Evolutionary conservation across 108 stramenopile genomes (phyloP), one percentile per base, ranked within the genome.

Genomic region (Fistulifera solaris): DNA sequence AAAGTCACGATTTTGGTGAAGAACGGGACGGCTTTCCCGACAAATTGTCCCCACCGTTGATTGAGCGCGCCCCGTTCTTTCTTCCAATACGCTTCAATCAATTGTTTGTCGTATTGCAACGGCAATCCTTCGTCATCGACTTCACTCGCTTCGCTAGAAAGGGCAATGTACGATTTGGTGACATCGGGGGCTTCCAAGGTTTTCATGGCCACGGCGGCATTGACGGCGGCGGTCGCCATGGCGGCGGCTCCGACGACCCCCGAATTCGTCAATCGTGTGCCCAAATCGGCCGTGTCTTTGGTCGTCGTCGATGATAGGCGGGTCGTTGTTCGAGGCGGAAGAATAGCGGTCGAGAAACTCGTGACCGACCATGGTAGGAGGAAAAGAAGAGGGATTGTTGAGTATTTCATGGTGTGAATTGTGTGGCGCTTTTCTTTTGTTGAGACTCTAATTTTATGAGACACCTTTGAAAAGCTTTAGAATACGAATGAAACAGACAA

Each of bases 51-150:
- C 96, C 94, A 95, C 22, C 96, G 72, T 49, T 78, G 52, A 59
- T 89, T 81, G 61, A 95, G 56, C 18, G 89, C 94, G 13, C 87
- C 85, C 4, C 81, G 72, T 59, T 95, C 93, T 49, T 78, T 85
- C 55, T 59, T 77, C 96, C 96, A 97, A 51, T 94, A 97, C 28
- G 55, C 18, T 59, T 92, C 75, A 67, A 97, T 95, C 3, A 80
- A 53, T 43, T 92, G 92, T 40, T 84, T 88, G 52, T 95, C 93
- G 58, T 97, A 97, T 4, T 84, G 73, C 40, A 93, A 71, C 15
- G 96, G 96, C 8, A 97, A 63, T 6, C 94, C 96, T n/a, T 90
- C 85, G 35, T 75, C 73, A 50, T 92, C 93, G 10, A 84, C 22
- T 23, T 64, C 77, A 13, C 66, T 62, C 11, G 58, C 53, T n/a